Evolutionary conservation across 371 early-diverging fungal species (phyloP), one percentile per base, ranked within the genome.

Genomic region (Mortierella sp.): DNA sequence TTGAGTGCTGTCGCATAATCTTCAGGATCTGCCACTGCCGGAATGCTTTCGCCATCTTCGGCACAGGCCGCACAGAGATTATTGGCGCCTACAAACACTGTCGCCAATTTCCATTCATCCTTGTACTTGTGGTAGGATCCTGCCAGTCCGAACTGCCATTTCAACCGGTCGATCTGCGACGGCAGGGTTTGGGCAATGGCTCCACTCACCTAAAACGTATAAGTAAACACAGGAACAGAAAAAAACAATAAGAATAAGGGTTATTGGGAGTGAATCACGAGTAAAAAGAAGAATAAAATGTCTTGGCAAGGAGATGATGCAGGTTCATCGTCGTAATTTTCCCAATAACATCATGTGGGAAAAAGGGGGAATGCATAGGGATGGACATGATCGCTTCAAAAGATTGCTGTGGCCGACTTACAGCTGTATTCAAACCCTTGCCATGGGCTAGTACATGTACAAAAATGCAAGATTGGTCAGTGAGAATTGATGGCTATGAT

Each of bases 81-180:
- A 78, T 95, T 95, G 59, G 90, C 91, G 11, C 95, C 95, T 59
- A 95, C 92, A 79, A 94, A 93, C 13, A 95, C 72, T 0, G 91
- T 91, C 0, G 92, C 72, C 24, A 95, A 77, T 81, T 94, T 95
- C 92, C 92, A 95, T 71, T 93, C 93, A 10, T 87, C 82, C 46
- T 77, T 81, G 64, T 86, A 82, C 48, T 43, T 78, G 61, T 69
- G 79, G 28, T 86, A 86, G 9, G 59, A 37, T 54, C 86, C 86
- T 34, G 43, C 74, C 26, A 61, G n/a, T 1, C 82, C 50, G 48
- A 86, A 86, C 26, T 78, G 77, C 74, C 79, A 71, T 10, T 48
- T 57, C 28, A 86, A 31, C 21, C 77, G 79, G 13, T 79, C 77
- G 26, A 86, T 69, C 50, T 86, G 86, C 3, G 76, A 71, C 0